A percentile compares a stretch with the other conserved stretches of the same genome.
These are phyloP conservation scores for Rusavskia elegans DNA, from an alignment of 495 filamentous ascomycete species.

Conservation along the genomic window DNA sequence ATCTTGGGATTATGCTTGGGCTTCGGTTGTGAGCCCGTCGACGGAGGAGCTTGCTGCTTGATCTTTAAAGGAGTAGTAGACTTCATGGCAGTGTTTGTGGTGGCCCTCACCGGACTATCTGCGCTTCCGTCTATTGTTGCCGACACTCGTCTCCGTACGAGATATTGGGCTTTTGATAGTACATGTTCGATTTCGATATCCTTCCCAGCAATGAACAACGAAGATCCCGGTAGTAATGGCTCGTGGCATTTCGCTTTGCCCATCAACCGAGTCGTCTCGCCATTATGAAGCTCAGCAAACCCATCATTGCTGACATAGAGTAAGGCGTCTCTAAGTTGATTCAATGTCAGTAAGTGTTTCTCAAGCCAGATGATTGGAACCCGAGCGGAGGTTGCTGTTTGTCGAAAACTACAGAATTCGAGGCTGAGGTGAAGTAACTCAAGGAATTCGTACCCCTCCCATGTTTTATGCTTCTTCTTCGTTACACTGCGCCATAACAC, in stretches of 20 bases:
- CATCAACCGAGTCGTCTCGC: conserved; percentile 46
- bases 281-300: conserved; percentile 46
- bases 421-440: no score
- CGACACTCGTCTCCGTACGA: conserved; percentile 40
- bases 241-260: conserved; percentile 39
- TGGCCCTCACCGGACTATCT: neutral
- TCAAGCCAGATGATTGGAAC: no score
- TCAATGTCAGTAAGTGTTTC: no score
- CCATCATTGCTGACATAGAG: conserved; percentile 38
- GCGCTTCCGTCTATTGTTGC: conserved; percentile 2
- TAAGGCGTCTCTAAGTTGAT: conserved; percentile 38
- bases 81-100: conserved; percentile 19
- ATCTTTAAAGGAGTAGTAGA: conserved; percentile 42
- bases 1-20: no score
- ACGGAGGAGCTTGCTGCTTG: conserved; percentile 12
- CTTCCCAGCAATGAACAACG: conserved; percentile 51
- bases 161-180: conserved; percentile 45
- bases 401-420: no score
- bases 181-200: conserved; percentile 58
- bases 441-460: conserved; percentile 38
- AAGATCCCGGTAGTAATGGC: conserved; percentile 42
- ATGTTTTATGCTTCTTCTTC: conserved; percentile 70
- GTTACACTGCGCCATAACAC: conserved; percentile 64
- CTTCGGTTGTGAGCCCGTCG: no score
- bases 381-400: no score